Evolutionary conservation across 2,329 filamentous ascomycete species (phyloP).

Genomic region (Cladosporium sp.): DNA sequence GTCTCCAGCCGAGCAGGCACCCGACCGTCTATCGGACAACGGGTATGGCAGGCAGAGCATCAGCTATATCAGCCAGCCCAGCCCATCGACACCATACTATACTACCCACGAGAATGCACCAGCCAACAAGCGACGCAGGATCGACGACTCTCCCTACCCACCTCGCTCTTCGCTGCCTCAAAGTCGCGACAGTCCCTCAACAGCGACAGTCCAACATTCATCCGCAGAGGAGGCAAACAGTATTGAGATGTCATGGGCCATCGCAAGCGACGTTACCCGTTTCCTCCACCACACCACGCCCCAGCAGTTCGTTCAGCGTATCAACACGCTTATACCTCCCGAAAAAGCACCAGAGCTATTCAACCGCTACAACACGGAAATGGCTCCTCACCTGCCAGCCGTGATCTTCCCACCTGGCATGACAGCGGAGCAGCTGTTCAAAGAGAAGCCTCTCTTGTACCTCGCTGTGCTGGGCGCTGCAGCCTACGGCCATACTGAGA

Average conservation of each 20-base stretch:
- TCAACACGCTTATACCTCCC: constrained; percentile 52
- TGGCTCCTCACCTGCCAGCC: constrained; percentile 58
- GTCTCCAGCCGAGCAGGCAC: background rate
- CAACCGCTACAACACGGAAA: constrained; percentile 54
- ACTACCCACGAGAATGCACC: background rate
- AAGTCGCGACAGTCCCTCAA: constrained; percentile 10
- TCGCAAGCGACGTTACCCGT: constrained; percentile 26
- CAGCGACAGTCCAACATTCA: constrained; percentile 11
- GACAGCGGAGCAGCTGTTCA: constrained; percentile 55
- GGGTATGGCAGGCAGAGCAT: constrained; percentile 12
- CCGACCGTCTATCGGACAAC: background rate
- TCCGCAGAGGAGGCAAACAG: constrained; percentile 13
- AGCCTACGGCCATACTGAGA: constrained; percentile 51
- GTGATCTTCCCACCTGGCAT: constrained; percentile 58
- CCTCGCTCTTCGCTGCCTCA: background rate
- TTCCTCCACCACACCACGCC: constrained; percentile 30
- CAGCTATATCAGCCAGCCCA: constrained; percentile 7
- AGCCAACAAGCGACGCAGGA: constrained; percentile 28
- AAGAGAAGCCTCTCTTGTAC: constrained; percentile 61
- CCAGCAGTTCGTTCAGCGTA: constrained; percentile 33
- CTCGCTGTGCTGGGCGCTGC: constrained; percentile 58
- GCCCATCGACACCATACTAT: background rate
- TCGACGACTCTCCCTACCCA: constrained; percentile 23
- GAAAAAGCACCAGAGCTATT: constrained; percentile 59
- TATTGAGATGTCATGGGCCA: constrained; percentile 22